phyloP scores from a whole-genome alignment of 2,329 filamentous ascomycete species.

The Cladosporium sp. region DNA sequence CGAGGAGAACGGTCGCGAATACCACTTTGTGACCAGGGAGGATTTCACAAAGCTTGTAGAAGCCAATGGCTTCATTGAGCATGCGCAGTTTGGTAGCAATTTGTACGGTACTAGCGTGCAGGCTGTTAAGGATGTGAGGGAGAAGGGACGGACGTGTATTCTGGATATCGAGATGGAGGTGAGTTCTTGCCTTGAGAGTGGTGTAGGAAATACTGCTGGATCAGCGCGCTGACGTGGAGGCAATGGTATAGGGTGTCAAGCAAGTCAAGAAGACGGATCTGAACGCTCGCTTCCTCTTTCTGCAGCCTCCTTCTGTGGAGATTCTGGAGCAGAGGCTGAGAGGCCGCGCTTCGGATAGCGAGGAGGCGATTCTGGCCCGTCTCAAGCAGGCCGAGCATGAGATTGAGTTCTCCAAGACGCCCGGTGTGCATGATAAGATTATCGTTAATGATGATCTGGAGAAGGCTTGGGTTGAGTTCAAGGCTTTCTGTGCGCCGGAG shows the following conservation, averaged over 20 bases:
- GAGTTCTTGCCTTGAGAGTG: constrained; percentile 19
- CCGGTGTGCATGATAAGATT: constrained; percentile 62
- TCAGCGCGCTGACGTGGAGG: too few species aligned
- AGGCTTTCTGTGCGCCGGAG: constrained; percentile 30
- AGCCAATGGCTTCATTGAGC: constrained; percentile 76
- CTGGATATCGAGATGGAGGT: constrained; percentile 98
- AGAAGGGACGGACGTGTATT: constrained; percentile 69
- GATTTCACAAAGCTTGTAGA: constrained; percentile 65
- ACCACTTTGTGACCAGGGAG: constrained; percentile 69
- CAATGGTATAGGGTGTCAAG: constrained; percentile 66
- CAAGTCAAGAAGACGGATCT: constrained; percentile 77
- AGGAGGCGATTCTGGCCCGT: constrained; percentile 66
- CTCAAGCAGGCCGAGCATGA: constrained; percentile 69
- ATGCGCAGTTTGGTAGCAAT: constrained; percentile 81
- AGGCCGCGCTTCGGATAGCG: constrained; percentile 72
- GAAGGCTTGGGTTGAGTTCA: constrained; percentile 50
- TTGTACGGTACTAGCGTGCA: constrained; percentile 79
- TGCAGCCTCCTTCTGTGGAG: constrained; percentile 73
- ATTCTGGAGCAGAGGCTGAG: constrained; percentile 70
- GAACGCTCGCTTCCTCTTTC: constrained; percentile 76
- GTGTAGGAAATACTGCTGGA: background rate
- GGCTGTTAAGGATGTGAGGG: constrained; percentile 71
- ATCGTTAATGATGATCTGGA: constrained; percentile 65
- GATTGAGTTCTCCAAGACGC: constrained; percentile 66
- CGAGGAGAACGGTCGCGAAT: constrained; percentile 73